Evolutionary conservation across 441 rosid genomes (phyloP).

Genomic region (Adansonia grandidieri): DNA sequence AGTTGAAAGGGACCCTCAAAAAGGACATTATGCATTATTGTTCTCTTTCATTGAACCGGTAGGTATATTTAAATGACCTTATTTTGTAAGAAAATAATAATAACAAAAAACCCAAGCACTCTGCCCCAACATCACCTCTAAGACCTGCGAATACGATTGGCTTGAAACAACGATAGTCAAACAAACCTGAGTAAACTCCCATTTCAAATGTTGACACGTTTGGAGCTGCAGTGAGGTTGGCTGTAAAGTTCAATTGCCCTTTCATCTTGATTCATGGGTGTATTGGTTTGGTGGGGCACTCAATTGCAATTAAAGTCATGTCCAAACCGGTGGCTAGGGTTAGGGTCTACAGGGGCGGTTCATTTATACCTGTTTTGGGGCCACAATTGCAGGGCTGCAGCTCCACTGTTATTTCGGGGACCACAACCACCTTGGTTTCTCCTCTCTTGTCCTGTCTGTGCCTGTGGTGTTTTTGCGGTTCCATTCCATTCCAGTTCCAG

Average conservation of each 20-base stretch:
- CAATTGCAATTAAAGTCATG: constrained; percentile 2
- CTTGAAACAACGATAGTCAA: neutral
- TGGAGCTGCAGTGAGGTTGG: neutral
- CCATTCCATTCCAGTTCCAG: neutral
- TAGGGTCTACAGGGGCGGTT: constrained; percentile 21
- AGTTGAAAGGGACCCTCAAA: constrained; percentile 32
- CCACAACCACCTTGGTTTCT: constrained; percentile 14
- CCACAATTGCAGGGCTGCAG: neutral
- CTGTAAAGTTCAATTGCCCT: neutral
- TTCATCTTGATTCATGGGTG: neutral
- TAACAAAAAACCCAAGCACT: neutral
- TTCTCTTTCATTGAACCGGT: constrained; percentile 22
- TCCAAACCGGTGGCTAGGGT: constrained; percentile 27
- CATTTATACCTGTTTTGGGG: constrained; percentile 19
- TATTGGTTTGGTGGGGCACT: neutral
- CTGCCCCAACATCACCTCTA: neutral
- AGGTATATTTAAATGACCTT: constrained; percentile 3
- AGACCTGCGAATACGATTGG: neutral
- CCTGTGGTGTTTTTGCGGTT: neutral
- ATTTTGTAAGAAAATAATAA: neutral
- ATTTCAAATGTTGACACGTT: neutral
- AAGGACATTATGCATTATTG: constrained; percentile 20
- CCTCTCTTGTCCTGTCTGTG: neutral
- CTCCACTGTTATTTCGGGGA: neutral
- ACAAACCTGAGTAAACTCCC: neutral